phyloP scores from a whole-genome alignment of 257 asterid species.

The Euphrasia confusa region DNA sequence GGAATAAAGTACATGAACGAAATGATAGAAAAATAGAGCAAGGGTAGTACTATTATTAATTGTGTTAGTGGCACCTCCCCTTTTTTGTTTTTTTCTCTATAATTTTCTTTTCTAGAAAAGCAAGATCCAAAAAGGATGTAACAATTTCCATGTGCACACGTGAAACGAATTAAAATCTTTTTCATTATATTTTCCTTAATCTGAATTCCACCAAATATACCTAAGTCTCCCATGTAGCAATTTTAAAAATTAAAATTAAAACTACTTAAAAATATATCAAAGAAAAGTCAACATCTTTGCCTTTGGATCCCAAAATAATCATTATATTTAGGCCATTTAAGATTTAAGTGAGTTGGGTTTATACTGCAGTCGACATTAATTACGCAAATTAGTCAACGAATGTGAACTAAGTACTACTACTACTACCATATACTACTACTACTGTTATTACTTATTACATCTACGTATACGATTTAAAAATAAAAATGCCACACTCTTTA shows the following conservation, averaged over 20 bases:
- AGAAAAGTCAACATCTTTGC: not conserved
- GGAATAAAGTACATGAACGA: not conserved
- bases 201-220: not conserved
- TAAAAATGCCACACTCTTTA: too few species aligned
- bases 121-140: conserved; percentile 14
- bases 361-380: not conserved
- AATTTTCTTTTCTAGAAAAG: not conserved
- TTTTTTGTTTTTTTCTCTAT: too few species aligned
- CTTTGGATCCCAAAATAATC: conserved; percentile 9
- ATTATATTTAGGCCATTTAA: not conserved
- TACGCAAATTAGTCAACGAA: conserved; percentile 17
- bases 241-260: not conserved
- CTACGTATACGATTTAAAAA: too few species aligned
- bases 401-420: not conserved
- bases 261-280: not conserved
- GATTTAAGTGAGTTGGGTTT: not conserved
- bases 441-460: too few species aligned
- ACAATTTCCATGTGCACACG: conserved; percentile 24
- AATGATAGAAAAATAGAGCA: too few species aligned
- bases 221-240: not conserved
- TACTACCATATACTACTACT: too few species aligned
- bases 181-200: not conserved
- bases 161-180: conserved; percentile 18
- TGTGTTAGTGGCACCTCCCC: not conserved
- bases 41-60: not conserved